Percentiles rank a stretch among this genome's conserved stretches.
Conservation (phyloP, 1,284 basidiomycete species). For the Trichosporon sp. region DNA sequence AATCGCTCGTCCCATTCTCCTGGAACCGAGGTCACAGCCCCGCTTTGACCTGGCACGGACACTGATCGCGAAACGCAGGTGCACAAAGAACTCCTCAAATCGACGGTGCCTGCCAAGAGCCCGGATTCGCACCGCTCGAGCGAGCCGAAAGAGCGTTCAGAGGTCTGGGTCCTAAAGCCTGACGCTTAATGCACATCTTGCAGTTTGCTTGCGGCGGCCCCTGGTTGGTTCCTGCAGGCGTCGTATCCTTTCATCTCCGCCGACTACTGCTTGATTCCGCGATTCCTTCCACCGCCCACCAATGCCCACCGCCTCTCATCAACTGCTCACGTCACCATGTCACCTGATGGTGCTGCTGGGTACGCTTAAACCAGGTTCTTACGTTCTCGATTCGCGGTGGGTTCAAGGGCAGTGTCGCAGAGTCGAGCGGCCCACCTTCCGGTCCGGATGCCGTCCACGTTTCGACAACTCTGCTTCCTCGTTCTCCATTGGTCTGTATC, state of each 20-base stretch:
- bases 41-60: background rate
- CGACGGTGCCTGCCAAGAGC: background rate
- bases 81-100: background rate
- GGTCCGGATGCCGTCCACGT: background rate
- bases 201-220: background rate
- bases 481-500: background rate
- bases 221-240: background rate
- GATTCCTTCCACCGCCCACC: background rate
- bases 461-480: background rate
- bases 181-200: constrained; percentile 11
- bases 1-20: background rate
- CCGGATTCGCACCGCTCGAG: background rate
- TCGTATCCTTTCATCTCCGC: background rate
- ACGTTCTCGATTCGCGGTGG: background rate
- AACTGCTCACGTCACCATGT: constrained; percentile 3
- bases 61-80: background rate
- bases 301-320: background rate
- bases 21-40: constrained; percentile 3
- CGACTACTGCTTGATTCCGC: too few species aligned
- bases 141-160: background rate
- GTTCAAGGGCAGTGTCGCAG: background rate
- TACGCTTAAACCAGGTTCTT: background rate
- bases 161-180: constrained; percentile 9
- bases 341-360: constrained; percentile 3
- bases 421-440: background rate